Conservation (phyloP, 1,139 yeast species). For the Magnusiomyces clavatus region DNA sequence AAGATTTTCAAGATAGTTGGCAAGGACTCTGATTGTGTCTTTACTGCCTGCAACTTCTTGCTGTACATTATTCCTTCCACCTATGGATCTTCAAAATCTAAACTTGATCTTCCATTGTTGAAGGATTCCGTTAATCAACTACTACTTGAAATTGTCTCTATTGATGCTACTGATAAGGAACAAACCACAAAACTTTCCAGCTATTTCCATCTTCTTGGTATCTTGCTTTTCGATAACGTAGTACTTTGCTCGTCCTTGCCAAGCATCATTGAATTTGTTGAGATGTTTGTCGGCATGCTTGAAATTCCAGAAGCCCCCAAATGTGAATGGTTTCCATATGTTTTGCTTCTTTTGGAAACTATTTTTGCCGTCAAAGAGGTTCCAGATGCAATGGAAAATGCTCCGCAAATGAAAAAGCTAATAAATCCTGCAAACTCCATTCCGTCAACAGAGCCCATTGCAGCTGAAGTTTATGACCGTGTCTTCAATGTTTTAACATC, state of each 20-base stretch:
- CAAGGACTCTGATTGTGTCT: conserved; percentile 43
- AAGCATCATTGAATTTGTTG: conserved; percentile 36
- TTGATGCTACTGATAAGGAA: conserved; percentile 28
- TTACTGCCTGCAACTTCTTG: conserved; percentile 45
- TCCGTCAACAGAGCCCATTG: conserved; percentile 22
- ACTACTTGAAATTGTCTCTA: conserved; percentile 32
- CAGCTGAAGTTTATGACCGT: conserved; percentile 27
- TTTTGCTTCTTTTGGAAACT: conserved; percentile 27
- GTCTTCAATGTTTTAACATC: conserved; percentile 41
- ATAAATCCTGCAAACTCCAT: not conserved
- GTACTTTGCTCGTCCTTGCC: conserved; percentile 36
- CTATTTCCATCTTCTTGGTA: conserved; percentile 42
- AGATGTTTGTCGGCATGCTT: conserved; percentile 21
- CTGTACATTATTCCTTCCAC: conserved; percentile 27
- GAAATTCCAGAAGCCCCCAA: conserved; percentile 17
- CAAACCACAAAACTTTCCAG: conserved; percentile 36
- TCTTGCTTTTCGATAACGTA: conserved; percentile 36
- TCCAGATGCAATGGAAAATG: conserved; percentile 15
- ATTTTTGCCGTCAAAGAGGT: conserved; percentile 21
- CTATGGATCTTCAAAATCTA: conserved; percentile 24
- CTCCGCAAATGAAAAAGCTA: not conserved
- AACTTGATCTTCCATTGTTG: conserved; percentile 10
- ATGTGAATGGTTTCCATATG: conserved; percentile 28
- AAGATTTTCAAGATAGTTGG: conserved; percentile 45
- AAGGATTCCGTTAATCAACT: conserved; percentile 32